These are phyloP conservation scores for Yamadazyma pseudoaaseri DNA, from an alignment of 1,139 yeast genomes.

Conservation along the genomic window DNA sequence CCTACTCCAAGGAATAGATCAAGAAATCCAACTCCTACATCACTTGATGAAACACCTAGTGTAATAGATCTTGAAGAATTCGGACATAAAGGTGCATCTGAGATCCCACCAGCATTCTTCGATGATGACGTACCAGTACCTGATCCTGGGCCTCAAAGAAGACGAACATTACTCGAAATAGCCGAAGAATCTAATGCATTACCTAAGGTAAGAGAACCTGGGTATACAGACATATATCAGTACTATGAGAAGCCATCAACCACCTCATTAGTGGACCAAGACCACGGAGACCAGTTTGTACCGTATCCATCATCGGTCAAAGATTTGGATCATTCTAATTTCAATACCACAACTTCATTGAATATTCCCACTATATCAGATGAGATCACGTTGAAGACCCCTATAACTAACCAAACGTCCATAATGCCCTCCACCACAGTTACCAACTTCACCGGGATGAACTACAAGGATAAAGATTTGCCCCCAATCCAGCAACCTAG, in stretches of 20 bases:
- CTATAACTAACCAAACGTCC: slow-evolving; percentile 14
- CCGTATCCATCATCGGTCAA: slow-evolving; percentile 16
- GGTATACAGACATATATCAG: slow-evolving; percentile 18
- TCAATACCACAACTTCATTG: slow-evolving; percentile 11
- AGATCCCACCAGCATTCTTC: slow-evolving; percentile 10
- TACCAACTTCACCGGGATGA: slow-evolving; percentile 5
- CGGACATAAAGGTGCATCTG: slow-evolving; percentile 3
- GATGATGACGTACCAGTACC: slow-evolving; percentile 10
- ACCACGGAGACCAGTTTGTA: slow-evolving; percentile 8
- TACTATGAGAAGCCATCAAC: slow-evolving; percentile 19
- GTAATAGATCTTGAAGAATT: slow-evolving; percentile 4
- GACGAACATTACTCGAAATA: slow-evolving; percentile 14
- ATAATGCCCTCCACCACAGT: slow-evolving; percentile 11
- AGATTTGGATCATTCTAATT: slow-evolving; percentile 3
- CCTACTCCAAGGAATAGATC: slow-evolving; percentile 24
- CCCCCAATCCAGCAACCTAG: slow-evolving; percentile 21
- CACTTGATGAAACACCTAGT: slow-evolving; percentile 14
- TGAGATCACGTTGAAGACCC: slow-evolving; percentile 10
- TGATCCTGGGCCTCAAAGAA: slow-evolving; percentile 13
- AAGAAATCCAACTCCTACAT: slow-evolving; percentile 29
- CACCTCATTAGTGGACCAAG: slow-evolving; percentile 7
- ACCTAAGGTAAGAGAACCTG: slow-evolving; percentile 11
- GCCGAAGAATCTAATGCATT: slow-evolving; percentile 14
- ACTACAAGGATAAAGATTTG: slow-evolving; percentile 17
- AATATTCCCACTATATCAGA: slow-evolving; percentile 14